phyloP scores from a whole-genome alignment of 73 alveolate genomes.

The Paramecium sexaurelia region DNA sequence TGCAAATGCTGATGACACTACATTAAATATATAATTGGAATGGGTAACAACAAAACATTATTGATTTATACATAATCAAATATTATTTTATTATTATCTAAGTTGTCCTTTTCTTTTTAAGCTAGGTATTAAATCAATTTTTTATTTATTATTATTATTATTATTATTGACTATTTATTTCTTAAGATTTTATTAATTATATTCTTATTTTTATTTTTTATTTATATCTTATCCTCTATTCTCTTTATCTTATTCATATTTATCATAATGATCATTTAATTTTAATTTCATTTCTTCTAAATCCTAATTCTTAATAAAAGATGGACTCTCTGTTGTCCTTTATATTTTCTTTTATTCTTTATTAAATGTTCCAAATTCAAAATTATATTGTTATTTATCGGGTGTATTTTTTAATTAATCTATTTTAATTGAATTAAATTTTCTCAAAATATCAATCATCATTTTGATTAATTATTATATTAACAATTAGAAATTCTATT shows the following conservation, averaged over 20 bases:
- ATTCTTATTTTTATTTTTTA: not conserved
- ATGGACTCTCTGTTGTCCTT: not conserved
- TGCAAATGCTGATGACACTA: conserved; percentile 57
- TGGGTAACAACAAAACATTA: conserved; percentile 22
- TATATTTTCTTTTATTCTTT: not conserved
- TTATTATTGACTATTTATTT: not conserved
- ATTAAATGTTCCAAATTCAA: conserved; percentile 34
- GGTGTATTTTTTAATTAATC: not conserved
- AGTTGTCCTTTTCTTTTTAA: not conserved
- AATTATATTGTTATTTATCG: not conserved
- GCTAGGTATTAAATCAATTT: conserved; percentile 38
- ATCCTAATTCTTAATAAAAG: not conserved
- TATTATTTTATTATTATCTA: not conserved
- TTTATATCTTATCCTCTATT: not conserved
- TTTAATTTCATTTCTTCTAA: conserved; percentile 44
- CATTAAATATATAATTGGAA: conserved; percentile 53
- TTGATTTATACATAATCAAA: conserved; percentile 24
- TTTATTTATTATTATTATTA: not conserved
- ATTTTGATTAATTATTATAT: not conserved
- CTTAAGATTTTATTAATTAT: not conserved
- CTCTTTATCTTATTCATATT: not conserved
- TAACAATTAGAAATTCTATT: not conserved
- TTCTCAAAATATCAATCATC: conserved; percentile 13
- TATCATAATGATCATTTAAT: conserved; percentile 28
- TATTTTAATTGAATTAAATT: not conserved